phyloP scores from a whole-genome alignment of 257 asterid genomes.

The Phtheirospermum japonicum region DNA sequence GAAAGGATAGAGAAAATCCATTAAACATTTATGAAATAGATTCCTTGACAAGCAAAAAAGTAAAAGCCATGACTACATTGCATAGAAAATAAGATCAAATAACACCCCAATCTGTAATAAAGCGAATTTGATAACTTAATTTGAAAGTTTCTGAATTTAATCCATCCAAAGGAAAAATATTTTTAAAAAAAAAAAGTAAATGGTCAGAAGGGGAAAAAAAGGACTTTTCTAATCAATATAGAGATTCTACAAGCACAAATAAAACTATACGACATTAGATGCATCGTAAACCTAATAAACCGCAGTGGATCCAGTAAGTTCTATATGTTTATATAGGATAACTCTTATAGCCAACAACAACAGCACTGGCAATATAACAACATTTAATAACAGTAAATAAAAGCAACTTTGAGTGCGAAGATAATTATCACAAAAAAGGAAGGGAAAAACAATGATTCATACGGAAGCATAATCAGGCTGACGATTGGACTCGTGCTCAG shows the following conservation, averaged over 20 bases:
- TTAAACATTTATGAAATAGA: not conserved
- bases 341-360: not conserved
- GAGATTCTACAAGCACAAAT: too few relatives aligned
- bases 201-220: not conserved
- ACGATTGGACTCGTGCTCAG: conserved; percentile 92
- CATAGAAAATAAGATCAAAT: not conserved
- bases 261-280: too few relatives aligned
- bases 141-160: not conserved
- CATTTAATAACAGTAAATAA: too few relatives aligned
- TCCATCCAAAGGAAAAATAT: not conserved
- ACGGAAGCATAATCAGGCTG: conserved; percentile 84
- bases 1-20: not conserved
- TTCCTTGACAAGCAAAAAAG: not conserved
- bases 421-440: not conserved
- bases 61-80: not conserved
- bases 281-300: not conserved
- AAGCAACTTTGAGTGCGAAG: not conserved
- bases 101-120: not conserved
- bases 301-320: not conserved
- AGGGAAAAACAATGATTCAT: conserved; percentile 15
- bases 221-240: too few relatives aligned
- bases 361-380: too few relatives aligned
- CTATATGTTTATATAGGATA: not conserved
- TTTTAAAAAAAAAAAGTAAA: too few relatives aligned
- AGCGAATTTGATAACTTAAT: not conserved